Conservation (phyloP, 139 green algal genomes). For the Desmodesmus armatus region DNA sequence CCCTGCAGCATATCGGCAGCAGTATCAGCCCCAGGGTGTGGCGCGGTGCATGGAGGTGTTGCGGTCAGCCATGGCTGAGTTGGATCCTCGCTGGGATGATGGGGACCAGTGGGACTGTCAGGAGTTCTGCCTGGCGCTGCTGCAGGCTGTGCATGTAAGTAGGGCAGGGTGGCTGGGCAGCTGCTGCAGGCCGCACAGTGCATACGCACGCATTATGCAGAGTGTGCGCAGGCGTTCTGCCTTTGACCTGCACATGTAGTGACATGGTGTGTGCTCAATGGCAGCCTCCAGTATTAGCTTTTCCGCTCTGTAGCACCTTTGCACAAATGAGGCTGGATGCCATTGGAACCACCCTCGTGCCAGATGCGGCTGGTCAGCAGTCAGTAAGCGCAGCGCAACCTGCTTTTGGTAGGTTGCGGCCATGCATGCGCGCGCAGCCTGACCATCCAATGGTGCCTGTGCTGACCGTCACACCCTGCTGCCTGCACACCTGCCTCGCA, state of each 20-base stretch:
- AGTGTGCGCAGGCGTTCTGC: too few relatives aligned
- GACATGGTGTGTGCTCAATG: too few relatives aligned
- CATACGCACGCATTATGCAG: too few relatives aligned
- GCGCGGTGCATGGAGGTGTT: background rate
- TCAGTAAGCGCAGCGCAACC: too few relatives aligned
- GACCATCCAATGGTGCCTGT: background rate
- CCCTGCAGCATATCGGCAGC: background rate
- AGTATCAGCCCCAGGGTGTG: background rate
- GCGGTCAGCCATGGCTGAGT: background rate
- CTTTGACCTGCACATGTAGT: too few relatives aligned
- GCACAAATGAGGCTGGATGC: too few relatives aligned
- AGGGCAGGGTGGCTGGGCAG: too few relatives aligned
- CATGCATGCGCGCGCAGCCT: background rate
- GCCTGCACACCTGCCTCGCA: slow-evolving; percentile 29
- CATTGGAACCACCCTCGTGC: too few relatives aligned
- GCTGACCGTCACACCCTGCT: background rate
- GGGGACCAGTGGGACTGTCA: slow-evolving; percentile 79
- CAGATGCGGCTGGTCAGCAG: background rate
- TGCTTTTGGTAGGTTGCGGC: background rate
- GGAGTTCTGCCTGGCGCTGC: slow-evolving; percentile 62
- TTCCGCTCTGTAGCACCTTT: too few relatives aligned
- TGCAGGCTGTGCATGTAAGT: background rate
- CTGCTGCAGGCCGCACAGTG: too few relatives aligned
- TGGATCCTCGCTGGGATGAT: slow-evolving; percentile 66
- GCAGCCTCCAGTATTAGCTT: too few relatives aligned